Evolutionary conservation across 164 flowering plant genomes (phyloP).

Genomic region (Protea cynaroides): DNA sequence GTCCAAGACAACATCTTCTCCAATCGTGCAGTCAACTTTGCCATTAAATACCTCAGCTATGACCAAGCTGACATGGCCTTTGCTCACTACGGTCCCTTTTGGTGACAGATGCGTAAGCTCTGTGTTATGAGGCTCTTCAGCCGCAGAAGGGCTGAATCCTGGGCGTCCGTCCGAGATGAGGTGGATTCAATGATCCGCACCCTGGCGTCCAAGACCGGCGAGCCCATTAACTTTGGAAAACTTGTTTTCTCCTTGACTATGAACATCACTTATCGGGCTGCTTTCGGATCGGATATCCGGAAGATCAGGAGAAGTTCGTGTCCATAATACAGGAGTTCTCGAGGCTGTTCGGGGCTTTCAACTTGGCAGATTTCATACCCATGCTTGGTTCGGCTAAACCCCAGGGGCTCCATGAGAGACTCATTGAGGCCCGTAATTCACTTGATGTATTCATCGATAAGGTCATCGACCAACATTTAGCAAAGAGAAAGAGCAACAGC

Average conservation of each 20-base stretch:
- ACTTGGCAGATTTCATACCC: constrained; percentile 65
- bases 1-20: constrained; percentile 71
- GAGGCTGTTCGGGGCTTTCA: constrained; percentile 72
- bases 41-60: constrained; percentile 67
- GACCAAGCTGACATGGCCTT: constrained; percentile 85
- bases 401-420: constrained; percentile 42
- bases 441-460: constrained; percentile 63
- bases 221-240: constrained; percentile 54
- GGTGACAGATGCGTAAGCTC: constrained; percentile 88
- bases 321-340: constrained; percentile 73
- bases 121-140: constrained; percentile 81
- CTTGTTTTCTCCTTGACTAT: constrained; percentile 49
- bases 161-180: constrained; percentile 75
- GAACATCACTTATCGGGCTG: constrained; percentile 57
- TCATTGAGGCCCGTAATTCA: constrained; percentile 35
- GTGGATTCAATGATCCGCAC: constrained; percentile 35
- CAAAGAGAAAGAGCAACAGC: constrained; percentile 19
- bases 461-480: constrained; percentile 57
- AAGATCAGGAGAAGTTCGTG: constrained; percentile 60
- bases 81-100: constrained; percentile 85
- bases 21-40: constrained; percentile 68
- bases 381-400: constrained; percentile 52
- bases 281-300: constrained; percentile 55
- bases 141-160: constrained; percentile 73
- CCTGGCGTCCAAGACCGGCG: constrained; percentile 24